Conservation (phyloP, 352 stramenopile species). For the Pythium pyrilobum region DNA sequence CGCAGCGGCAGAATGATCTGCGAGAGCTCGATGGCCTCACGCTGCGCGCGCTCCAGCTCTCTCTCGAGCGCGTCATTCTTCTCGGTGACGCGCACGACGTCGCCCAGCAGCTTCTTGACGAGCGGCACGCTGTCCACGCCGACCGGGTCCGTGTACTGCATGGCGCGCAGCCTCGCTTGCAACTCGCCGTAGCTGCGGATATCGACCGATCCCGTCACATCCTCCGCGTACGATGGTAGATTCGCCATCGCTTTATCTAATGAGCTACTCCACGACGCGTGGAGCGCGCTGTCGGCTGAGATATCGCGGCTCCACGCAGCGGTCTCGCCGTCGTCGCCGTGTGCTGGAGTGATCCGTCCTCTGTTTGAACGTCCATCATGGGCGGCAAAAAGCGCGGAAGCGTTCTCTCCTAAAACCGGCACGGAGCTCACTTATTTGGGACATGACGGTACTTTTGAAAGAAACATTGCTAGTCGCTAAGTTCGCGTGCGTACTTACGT, state of each 20-base stretch:
- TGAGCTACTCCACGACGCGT: not conserved
- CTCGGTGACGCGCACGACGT: slow-evolving; percentile 34
- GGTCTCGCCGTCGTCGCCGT: too few species aligned
- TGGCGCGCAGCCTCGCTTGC: slow-evolving; percentile 45
- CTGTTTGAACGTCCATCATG: too few species aligned
- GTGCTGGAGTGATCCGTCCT: too few species aligned
- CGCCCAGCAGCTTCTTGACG: slow-evolving; percentile 47
- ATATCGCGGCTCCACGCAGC: slow-evolving; percentile 3
- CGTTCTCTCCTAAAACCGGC: too few species aligned
- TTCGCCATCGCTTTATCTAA: slow-evolving; percentile 23
- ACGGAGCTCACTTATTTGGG: too few species aligned
- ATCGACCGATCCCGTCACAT: slow-evolving; percentile 32
- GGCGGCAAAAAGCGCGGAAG: too few species aligned
- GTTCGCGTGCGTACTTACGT: not conserved
- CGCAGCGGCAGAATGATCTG: slow-evolving; percentile 66
- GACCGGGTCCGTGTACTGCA: slow-evolving; percentile 61
- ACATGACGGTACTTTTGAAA: too few species aligned
- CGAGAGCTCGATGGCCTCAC: slow-evolving; percentile 55
- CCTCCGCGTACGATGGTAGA: slow-evolving; percentile 27
- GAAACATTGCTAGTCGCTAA: too few species aligned
- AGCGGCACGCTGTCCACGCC: slow-evolving; percentile 54
- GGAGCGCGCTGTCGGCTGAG: not conserved
- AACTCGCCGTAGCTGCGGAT: slow-evolving; percentile 51
- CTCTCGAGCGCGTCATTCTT: slow-evolving; percentile 29
- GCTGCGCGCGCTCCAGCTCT: slow-evolving; percentile 46